These are phyloP conservation scores for Colletotrichum sp. DNA, from an alignment of 2,329 filamentous ascomycete species.

Conservation along the genomic window DNA sequence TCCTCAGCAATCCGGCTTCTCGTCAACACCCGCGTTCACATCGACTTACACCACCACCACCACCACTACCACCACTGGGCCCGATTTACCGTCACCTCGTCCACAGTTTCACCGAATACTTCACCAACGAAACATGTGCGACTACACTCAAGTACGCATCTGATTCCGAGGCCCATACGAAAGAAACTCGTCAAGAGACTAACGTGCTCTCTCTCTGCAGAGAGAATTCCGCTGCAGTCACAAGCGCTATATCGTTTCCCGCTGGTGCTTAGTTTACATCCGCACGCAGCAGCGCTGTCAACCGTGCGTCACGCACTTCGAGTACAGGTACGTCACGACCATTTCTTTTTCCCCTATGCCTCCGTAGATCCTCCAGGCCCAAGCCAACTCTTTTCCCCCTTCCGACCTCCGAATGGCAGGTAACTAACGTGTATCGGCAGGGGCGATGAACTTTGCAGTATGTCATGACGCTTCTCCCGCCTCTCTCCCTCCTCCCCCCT, in stretches of 20 bases:
- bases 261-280: conserved; percentile 50
- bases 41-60: neutral
- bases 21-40: neutral
- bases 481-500: neutral
- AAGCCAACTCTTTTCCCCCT: neutral
- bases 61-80: neutral
- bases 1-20: neutral
- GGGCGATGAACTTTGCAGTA: conserved; percentile 51
- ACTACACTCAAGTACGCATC: conserved; percentile 52
- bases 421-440: conserved; percentile 27
- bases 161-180: neutral
- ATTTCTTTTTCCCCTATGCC: neutral
- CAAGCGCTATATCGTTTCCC: conserved; percentile 52
- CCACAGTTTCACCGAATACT: neutral
- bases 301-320: conserved; percentile 48
- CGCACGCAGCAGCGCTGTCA: conserved; percentile 47
- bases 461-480: conserved; percentile 23
- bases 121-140: conserved; percentile 45
- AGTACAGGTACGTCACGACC: conserved; percentile 41
- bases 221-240: conserved; percentile 58
- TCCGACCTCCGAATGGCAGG: neutral
- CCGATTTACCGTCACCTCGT: neutral
- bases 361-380: neutral
- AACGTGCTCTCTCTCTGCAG: conserved; percentile 30
- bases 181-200: neutral